Evolutionary conservation across 257 asterid genomes (phyloP), one percentile per base, ranked within the genome.

Genomic region (Haberlea rhodopensis): DNA sequence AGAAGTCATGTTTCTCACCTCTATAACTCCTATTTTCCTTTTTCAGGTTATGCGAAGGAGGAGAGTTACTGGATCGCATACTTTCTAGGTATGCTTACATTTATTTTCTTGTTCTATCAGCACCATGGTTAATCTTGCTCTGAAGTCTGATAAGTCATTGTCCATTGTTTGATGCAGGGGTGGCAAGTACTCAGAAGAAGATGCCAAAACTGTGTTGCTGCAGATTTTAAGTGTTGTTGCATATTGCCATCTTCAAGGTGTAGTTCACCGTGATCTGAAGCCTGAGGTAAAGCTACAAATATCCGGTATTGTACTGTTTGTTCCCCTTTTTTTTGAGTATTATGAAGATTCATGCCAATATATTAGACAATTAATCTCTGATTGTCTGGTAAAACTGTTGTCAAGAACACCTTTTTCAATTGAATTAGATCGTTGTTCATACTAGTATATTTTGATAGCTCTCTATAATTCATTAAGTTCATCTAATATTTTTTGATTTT

Each of bases 161-260:
- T 61, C 67, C 51, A 26, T 67, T 31, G 53, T 54, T 61, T 62
- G 57, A 60, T 67, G 34, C 66, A 85, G 90, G 79, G 94, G 94
- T 66, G 94, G 94, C 20, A 85, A 85, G 72, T 85, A 81, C 77
- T 73, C 90, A 0, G 87, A 85, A 72, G 84, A 83, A 60, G 90
- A 85, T 73, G 90, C 94, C 28, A 85, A 76, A 75, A 75, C 67
- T 51, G 81, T 85, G 66, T 79, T 85, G 90, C 78, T 76, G 32
- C 94, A 85, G 67, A 82, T 85, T 66, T 73, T 85, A 65, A 75
- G 79, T 22, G 85, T 85, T 60, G 86, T 79, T 32, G 84, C 97
- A 4, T 86, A 85, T 69, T 90, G 94, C 77, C 97, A 90, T 81
- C 86, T 84, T 62, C 97, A 90, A 69, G 96, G 97, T 3, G 87